phyloP scores from a whole-genome alignment of 257 asterid species.

The Solanum sitiens region DNA sequence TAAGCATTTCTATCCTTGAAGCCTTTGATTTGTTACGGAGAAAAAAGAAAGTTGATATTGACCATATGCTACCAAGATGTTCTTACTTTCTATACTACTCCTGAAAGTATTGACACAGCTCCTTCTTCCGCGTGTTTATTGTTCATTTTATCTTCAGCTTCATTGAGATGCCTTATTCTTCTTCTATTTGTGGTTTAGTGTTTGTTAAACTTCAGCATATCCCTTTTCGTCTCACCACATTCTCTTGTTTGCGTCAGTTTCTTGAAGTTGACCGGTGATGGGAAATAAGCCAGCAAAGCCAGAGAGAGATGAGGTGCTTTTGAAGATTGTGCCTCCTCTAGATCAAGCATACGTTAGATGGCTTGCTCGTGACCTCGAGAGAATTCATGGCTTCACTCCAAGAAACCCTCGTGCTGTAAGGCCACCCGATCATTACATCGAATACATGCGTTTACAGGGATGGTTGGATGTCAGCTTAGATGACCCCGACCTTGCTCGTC shows the following conservation, averaged over 20 bases:
- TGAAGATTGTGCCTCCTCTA: conserved; percentile 70
- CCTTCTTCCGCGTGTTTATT: not conserved
- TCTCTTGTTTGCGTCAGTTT: not conserved
- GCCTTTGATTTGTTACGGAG: not conserved
- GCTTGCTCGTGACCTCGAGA: conserved; percentile 73
- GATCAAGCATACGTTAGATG: conserved; percentile 55
- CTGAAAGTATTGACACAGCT: not conserved
- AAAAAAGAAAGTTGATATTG: not conserved
- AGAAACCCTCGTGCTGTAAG: conserved; percentile 49
- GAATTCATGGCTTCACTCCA: conserved; percentile 65
- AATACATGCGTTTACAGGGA: conserved; percentile 80
- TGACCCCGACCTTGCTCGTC: conserved; percentile 68
- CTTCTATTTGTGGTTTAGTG: not conserved
- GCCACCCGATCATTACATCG: conserved; percentile 84
- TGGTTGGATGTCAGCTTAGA: conserved; percentile 73
- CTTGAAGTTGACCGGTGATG: conserved; percentile 24
- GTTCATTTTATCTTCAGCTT: not conserved
- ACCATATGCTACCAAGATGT: not conserved
- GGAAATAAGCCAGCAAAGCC: conserved; percentile 70
- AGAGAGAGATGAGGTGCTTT: conserved; percentile 33
- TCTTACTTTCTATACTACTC: not conserved
- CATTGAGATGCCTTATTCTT: not conserved
- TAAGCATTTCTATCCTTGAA: not conserved
- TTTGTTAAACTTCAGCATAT: not conserved
- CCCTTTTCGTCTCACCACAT: not conserved